Evolutionary conservation across 805 yeast species (phyloP), one percentile per base, ranked within the genome.

Genomic region (Isabelozyma gotoi): DNA sequence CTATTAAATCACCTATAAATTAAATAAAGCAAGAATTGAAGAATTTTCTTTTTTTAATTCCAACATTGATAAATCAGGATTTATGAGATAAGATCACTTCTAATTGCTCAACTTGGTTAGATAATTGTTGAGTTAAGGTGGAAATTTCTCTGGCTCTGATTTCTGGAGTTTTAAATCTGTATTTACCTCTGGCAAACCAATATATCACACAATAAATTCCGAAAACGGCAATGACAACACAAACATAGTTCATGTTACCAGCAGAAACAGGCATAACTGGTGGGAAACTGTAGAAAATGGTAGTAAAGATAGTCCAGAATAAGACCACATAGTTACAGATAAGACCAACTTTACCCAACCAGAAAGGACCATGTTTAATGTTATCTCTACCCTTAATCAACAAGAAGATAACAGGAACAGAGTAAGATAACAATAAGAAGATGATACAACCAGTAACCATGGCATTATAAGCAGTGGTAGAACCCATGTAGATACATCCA

Each of bases 281-380:
- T 21, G 91, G 90, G 68, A 84, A 78, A 36, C 81, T 79, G 67
- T 77, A 84, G 62, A 84, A 80, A 2, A 82, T 74, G 4, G 78
- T 47, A 5, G 83, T 75, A 53, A 85, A 84, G 0, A 74, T 38
- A 0, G 87, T 72, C 86, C 88, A 84, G 3, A 60, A 50, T 3
- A 83, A 45, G 12, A 78, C 65, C 2, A 83, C 76, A 18, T 72
- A 52, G 55, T 83, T 82, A 40, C 76, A 62, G 39, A 78, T 48
- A 1, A 65, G 52, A 2, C 88, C 88, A 43, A 78, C 39, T 42
- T 68, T 67, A 4, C 86, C 85, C 41, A 77, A 54, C 85, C 88
- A 82, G 62, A 80, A 82, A 31, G 85, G 88, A 34, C 89, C 89
- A 56, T 73, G 82, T 47, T 57, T 66, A 47, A 81, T 77, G 46